Evolutionary conservation across 2,329 filamentous ascomycete species (phyloP), one percentile per base, ranked within the genome.

Genomic region (Xylariaceae sp.): DNA sequence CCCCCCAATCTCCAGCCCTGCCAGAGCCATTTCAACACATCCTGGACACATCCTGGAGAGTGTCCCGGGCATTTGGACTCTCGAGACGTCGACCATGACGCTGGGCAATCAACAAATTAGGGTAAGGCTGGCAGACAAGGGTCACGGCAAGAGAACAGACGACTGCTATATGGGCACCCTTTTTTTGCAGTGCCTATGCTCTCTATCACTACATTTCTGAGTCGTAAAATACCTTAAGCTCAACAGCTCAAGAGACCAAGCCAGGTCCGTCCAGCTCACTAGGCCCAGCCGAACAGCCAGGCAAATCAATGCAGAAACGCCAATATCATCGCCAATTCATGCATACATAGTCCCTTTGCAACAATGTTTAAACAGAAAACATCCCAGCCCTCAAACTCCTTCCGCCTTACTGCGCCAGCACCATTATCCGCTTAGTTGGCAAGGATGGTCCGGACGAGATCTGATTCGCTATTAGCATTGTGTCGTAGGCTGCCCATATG

Each of bases 361-460:
- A 30, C 22, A 45, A 44, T 40, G 10, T 36, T 15, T 14, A 14
- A 36, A 36, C 15, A 36, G 33, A 4, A 36, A 12, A 36, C 3
- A 5, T 36, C 19, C 50, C 53, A 51, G 52, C 54, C 57, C 55
- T 55, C 44, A 42, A 57, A 61, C 62, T 64, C 62, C 53, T 52
- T 54, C 52, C 52, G 32, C 45, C 44, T 48, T 18, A 39, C 42
- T 44, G 49, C 19, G 43, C 42, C 53, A 50, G 47, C 36, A 31
- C 17, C 42, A 35, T 42, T 27, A 27, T 27, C 22, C 22, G 18
- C 47, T 68, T 80, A 94, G 75, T 92, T 92, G 70, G 88, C 87
- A 59, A 94, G 84, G 66, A 94, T 90, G 46, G 88, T 92, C 65
- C 88, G 85, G 65, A 94, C 88, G 52, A 94, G 85, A 55, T 94